Evolutionary conservation across 768 basidiomycete genomes (phyloP).

Genomic region (Termitomyces titanicus): DNA sequence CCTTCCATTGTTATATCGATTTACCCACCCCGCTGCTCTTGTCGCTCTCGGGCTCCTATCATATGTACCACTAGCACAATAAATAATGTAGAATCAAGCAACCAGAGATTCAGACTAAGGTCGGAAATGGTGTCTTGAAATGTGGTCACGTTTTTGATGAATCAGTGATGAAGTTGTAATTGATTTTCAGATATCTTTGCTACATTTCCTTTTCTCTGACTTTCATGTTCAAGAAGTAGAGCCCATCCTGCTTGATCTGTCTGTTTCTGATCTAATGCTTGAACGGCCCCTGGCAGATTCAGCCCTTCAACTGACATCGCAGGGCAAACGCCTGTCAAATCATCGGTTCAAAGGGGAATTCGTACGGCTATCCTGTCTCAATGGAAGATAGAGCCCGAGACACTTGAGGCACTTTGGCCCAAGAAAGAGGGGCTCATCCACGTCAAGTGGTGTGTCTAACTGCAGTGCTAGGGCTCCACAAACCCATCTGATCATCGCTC

Average conservation of each 20-base stretch:
- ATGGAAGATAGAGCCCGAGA: slow-evolving; percentile 77
- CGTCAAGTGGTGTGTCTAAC: slow-evolving; percentile 82
- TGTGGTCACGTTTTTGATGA: slow-evolving; percentile 13
- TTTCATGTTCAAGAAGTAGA: slow-evolving; percentile 75
- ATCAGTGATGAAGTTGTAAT: background rate
- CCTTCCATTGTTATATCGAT: slow-evolving; percentile 29
- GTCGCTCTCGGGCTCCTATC: slow-evolving; percentile 29
- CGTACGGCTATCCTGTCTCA: slow-evolving; percentile 76
- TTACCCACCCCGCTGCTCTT: slow-evolving; percentile 17
- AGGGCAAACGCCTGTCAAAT: slow-evolving; percentile 87
- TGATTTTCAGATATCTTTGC: background rate
- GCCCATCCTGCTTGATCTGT: slow-evolving; percentile 4
- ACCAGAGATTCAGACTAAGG: too few relatives aligned
- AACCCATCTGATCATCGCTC: slow-evolving; percentile 18
- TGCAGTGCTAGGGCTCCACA: slow-evolving; percentile 6
- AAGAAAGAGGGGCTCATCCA: slow-evolving; percentile 95
- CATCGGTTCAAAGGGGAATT: slow-evolving; percentile 89
- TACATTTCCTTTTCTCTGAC: slow-evolving; percentile 2
- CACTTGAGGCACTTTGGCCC: slow-evolving; percentile 91
- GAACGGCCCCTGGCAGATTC: slow-evolving; percentile 44
- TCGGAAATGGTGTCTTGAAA: too few relatives aligned
- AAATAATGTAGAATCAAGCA: slow-evolving; percentile 38
- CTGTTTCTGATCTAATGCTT: slow-evolving; percentile 6
- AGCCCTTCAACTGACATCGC: slow-evolving; percentile 76
- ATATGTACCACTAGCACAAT: slow-evolving; percentile 41